Evolutionary conservation across 2,329 filamentous ascomycete species (phyloP), one percentile per base, ranked within the genome.

Genomic region (Pseudogymnoascus sp.): DNA sequence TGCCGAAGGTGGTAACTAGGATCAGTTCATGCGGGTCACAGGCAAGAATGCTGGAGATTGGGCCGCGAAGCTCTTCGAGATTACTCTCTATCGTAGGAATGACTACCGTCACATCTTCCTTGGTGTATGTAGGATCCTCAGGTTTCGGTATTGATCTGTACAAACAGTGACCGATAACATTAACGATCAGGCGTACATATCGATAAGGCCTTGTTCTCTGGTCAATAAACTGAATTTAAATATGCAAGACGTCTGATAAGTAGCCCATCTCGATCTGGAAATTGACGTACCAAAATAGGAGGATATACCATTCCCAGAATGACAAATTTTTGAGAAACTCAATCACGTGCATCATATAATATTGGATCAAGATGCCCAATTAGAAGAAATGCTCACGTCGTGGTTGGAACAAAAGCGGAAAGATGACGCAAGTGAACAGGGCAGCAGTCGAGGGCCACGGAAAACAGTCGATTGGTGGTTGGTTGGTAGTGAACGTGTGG

Each of bases 11-110:
- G 7, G 93, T 97, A 64, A 97, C 90, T 62, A 97, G 80, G 60
- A 97, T 88, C 64, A 97, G 76, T 74, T 91, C 85, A 63, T 79
- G 81, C 1, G 89, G 88, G 62, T 84, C 78, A 70, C 88, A 89
- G 21, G 83, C 83, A 59, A 92, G 78, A 67, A 91, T 91, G 70
- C 89, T 91, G 72, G 87, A 81, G 39, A 97, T 82, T 16, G 92
- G 96, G 64, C 89, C 85, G 61, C 87, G 86, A 65, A 97, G 81
- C 72, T 95, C 91, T 69, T 92, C 87, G 64, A 93, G 91, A 65
- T 86, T 87, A 65, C 92, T 91, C 72, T 95, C 91, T 67, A 97
- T 92, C 10, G 92, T 95, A 6, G 93, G 93, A 65, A 97, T 90
- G 69, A 97, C 90, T 66, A 97, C 91, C 5, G 93, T 96, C 70